Conservation (phyloP, 495 filamentous ascomycete genomes). For the Neurospora discreta region DNA sequence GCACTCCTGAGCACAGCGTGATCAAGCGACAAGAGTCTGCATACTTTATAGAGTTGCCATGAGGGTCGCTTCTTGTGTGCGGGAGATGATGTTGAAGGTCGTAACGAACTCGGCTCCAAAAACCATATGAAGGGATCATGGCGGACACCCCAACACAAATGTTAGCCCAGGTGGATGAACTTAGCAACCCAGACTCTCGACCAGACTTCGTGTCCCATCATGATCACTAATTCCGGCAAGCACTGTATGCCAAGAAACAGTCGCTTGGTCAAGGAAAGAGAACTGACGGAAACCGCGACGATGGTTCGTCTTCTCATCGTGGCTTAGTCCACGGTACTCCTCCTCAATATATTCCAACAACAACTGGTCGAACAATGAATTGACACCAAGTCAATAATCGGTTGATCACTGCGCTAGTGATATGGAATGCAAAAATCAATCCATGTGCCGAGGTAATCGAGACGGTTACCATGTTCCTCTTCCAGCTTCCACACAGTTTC, state of each 20-base stretch:
- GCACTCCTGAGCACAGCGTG: neutral
- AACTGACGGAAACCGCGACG: neutral
- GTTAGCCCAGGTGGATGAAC: neutral
- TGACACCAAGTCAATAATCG: neutral
- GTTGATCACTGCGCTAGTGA: slow-evolving; percentile 3
- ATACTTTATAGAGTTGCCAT: neutral
- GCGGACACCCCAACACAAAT: neutral
- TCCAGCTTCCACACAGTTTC: slow-evolving; percentile 55
- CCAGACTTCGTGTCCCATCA: neutral
- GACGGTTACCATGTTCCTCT: slow-evolving; percentile 38
- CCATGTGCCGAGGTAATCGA: slow-evolving; percentile 75
- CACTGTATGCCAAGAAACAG: neutral
- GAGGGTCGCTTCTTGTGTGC: neutral
- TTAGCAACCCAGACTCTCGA: neutral
- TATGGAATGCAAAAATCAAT: slow-evolving; percentile 64
- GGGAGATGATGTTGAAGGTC: neutral
- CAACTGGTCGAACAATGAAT: neutral
- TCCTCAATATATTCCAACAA: neutral
- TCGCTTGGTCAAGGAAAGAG: neutral
- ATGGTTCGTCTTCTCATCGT: neutral
- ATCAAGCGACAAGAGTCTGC: neutral
- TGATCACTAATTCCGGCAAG: neutral
- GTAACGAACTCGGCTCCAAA: neutral
- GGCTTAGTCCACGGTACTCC: neutral
- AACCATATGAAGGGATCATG: too few species aligned